Base-by-base conservation (phyloP, 2,329 filamentous ascomycete genomes). In the Penicillium capsulatum region DNA sequence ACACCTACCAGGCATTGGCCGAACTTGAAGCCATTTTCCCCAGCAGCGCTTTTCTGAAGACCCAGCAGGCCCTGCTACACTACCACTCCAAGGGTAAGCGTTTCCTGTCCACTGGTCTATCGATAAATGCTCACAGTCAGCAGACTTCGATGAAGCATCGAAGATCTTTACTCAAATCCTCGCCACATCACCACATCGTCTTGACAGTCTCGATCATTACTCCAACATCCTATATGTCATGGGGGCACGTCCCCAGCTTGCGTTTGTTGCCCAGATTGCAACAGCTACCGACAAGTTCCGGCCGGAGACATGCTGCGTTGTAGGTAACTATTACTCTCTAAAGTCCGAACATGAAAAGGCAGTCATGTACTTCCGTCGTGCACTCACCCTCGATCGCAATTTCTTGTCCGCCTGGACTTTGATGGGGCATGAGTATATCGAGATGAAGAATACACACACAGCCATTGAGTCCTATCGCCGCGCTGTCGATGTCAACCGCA, bases 361-460 rank as follows among this genome's bases (percentile, higher is more conserved):
- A 0, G 90, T 98, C 37, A 89, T 96, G 69, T 97, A 97, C 66
- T 98, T 98, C 71, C 84, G 92, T 3, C 83, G 92, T 15, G 92
- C 92, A 0, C 69, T 98, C 14, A 94, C 88, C 0, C 74, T 98
- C 0, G 92, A 98, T 60, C 82, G 91, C 7, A 84, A 82, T 17
- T 98, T 92, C 61, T 76, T 96, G 11, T 94, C 89, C 0, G 92
- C 92, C 2, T 98, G 92, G 92, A 98, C 92, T 0, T 74, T 98
- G 1, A 97, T 98, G 91, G 92, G 92, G 1, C 92, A 98, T 64
- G 92, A 98, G 64, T 98, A 96, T 55, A 89, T 97, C 38, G 92
- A 98, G 65, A 81, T 98, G 67, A 98, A 97, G 60, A 98, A 98
- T 61, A 97, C 91, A 0, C 92, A 98, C 58, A 91, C 92, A 0